These are phyloP conservation scores for Boeremia exigua DNA, from an alignment of 2,329 filamentous ascomycete genomes.

Conservation along the genomic window DNA sequence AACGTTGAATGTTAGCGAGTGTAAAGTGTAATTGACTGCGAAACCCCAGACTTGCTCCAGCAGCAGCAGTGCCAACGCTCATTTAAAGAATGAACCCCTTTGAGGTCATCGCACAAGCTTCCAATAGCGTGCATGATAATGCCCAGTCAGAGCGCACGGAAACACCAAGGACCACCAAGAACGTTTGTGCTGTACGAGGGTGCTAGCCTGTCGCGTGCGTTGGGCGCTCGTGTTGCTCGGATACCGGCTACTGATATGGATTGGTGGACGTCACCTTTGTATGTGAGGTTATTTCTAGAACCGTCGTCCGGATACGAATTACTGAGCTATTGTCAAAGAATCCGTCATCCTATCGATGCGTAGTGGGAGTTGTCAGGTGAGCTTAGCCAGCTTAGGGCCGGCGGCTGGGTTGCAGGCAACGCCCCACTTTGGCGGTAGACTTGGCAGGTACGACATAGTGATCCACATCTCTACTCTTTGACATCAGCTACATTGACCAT, in stretches of 20 bases:
- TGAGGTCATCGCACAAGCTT: conserved; percentile 13
- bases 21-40: neutral
- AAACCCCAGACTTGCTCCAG: neutral
- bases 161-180: conserved; percentile 3
- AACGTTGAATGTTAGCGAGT: conserved; percentile 3
- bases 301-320: neutral
- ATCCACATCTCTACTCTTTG: neutral
- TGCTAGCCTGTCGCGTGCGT: neutral
- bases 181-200: conserved; percentile 4
- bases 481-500: no score
- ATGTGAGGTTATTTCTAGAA: conserved; percentile 6
- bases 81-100: conserved; percentile 1
- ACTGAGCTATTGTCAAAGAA: neutral
- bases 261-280: conserved; percentile 1
- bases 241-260: neutral
- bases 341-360: neutral
- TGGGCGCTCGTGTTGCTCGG: conserved; percentile 9
- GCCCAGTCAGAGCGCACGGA: conserved; percentile 6
- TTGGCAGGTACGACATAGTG: conserved; percentile 8
- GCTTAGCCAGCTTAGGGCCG: neutral
- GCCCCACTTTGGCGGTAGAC: neutral
- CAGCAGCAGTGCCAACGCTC: neutral
- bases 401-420: neutral
- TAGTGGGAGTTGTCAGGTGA: neutral
- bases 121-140: conserved; percentile 9